Evolutionary conservation across 176 grass and related monocot species (phyloP).

Genomic region (Chloris gayana): DNA sequence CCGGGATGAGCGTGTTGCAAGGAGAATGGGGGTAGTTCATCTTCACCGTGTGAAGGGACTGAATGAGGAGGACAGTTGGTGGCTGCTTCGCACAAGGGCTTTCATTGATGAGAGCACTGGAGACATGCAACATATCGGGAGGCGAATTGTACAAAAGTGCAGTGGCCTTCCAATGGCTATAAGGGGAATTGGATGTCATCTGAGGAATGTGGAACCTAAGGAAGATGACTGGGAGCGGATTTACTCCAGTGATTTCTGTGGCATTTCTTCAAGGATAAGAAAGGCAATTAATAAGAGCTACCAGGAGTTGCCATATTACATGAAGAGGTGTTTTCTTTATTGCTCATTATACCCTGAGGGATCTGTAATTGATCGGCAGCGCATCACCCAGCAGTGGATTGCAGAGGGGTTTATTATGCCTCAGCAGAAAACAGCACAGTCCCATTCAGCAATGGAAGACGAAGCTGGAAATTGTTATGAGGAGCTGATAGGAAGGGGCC

Average conservation of each 20-base stretch:
- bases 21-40: conserved; percentile 31
- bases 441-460: conserved; percentile 31
- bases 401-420: conserved; percentile 44
- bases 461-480: conserved; percentile 53
- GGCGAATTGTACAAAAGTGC: conserved; percentile 58
- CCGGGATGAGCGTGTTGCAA: conserved; percentile 42
- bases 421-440: not conserved
- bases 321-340: conserved; percentile 68
- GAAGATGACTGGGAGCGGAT: conserved; percentile 48
- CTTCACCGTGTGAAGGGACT: conserved; percentile 44
- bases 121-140: conserved; percentile 52
- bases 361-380: conserved; percentile 34
- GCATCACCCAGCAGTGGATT: conserved; percentile 60
- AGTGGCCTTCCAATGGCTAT: conserved; percentile 62
- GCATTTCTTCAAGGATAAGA: conserved; percentile 39
- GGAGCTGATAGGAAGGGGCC: conserved; percentile 46
- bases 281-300: conserved; percentile 52
- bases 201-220: conserved; percentile 40
- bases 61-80: conserved; percentile 55
- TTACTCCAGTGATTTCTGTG: conserved; percentile 34
- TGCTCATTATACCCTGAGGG: conserved; percentile 56
- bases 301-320: conserved; percentile 50
- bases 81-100: conserved; percentile 45
- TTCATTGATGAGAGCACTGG: conserved; percentile 27
- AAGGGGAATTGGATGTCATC: conserved; percentile 52